Evolutionary conservation across 2,329 filamentous ascomycete species (phyloP), one percentile per base, ranked within the genome.

Genomic region (Fusarium xylarioides): DNA sequence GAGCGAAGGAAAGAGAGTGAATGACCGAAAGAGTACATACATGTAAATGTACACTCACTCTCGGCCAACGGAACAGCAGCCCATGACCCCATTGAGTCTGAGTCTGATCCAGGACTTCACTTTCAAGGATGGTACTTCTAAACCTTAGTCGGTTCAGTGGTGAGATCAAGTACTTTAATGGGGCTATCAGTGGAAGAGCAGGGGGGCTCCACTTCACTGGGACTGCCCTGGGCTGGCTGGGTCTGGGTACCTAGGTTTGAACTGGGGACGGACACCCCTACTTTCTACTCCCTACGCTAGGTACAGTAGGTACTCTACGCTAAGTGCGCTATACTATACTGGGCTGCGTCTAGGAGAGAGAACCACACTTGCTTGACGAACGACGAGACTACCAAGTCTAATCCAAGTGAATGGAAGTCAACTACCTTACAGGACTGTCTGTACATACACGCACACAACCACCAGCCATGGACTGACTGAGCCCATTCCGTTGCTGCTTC

Each of bases 381-480:
- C 70, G 43, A 74, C 70, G 70, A 71, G 54, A 73, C 62, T 74
- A 72, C 60, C 64, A 70, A 70, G 56, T 57, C 32, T 59, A 73
- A 63, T 67, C 35, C 66, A 58, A 69, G 66, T 69, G 65, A 69
- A 69, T 58, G 50, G 53, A 69, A 69, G 66, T 69, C 52, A 69
- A 69, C 63, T 67, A 66, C 58, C 44, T 54, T 53, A 63, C 49
- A 66, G 53, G 64, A 61, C 59, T 64, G 32, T 50, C 65, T 67
- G 63, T 67, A 69, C 66, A 74, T 74, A 68, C 50, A 54, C 69
- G 66, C 66, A 77, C 74, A 74, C 73, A 78, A 78, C 76, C 72
- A 76, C 73, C 73, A 80, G 73, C 70, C 77, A 78, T 78, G 76
- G 76, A 78, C 71, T 77, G 74, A 76, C 74, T 73, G 71, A 68